Evolutionary conservation across 225 moss, liverwort and hornwort species (phyloP).

Genomic region (Neckera pumila): DNA sequence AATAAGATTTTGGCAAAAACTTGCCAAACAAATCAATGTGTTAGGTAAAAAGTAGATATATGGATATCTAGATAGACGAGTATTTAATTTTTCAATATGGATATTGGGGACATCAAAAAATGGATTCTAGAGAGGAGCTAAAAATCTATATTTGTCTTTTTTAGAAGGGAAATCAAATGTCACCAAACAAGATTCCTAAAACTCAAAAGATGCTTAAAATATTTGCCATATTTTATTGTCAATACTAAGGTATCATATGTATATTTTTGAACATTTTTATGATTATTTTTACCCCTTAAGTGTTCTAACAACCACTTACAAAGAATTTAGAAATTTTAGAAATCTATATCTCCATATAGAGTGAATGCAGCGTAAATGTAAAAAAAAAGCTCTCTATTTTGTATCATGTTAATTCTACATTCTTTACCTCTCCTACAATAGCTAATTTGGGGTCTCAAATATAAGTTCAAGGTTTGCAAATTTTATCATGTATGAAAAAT

Average conservation of each 20-base stretch:
- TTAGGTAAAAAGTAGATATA: background rate
- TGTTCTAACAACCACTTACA: background rate
- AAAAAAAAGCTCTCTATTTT: too few relatives aligned
- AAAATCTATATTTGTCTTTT: background rate
- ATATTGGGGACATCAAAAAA: background rate
- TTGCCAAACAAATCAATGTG: background rate
- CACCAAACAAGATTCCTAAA: background rate
- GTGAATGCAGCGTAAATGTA: too few relatives aligned
- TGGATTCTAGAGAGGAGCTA: background rate
- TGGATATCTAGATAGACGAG: rapidly evolving
- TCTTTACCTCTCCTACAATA: too few relatives aligned
- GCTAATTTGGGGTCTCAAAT: too few relatives aligned
- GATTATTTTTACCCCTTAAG: too few relatives aligned
- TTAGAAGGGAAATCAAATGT: background rate
- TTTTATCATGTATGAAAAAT: too few relatives aligned
- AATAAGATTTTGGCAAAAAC: background rate
- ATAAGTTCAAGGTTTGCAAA: too few relatives aligned
- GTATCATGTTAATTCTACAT: too few relatives aligned
- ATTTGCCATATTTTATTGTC: background rate
- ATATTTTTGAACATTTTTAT: background rate
- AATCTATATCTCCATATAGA: background rate
- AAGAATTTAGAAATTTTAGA: background rate
- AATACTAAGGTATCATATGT: too few relatives aligned
- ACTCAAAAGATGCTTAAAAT: background rate
- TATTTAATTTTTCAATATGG: background rate